Evolutionary conservation across 140 eudicot species (phyloP), one percentile per base, ranked within the genome.

Genomic region (Oenanthe javanica): DNA sequence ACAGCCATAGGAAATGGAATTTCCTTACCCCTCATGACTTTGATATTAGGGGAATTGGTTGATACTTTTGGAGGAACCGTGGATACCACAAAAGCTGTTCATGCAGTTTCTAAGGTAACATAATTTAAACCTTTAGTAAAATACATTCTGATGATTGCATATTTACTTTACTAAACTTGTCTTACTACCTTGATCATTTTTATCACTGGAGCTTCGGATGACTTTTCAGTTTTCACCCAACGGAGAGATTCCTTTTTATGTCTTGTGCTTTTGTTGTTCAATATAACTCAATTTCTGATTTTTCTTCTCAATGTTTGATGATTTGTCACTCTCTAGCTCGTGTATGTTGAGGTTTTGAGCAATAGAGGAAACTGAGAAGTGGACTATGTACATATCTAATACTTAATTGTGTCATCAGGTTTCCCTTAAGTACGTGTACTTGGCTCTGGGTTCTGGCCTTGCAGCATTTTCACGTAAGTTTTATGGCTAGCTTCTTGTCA

Each of bases 381-480:
- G 23, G 13, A 38, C 13, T 51, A 6, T 16, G 18, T 38, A 52
- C 55, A 10, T 23, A 61, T 59, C 72, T 84, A 19, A 84, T 67
- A n/a, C 48, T 46, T 66, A 25, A 45, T 18, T 69, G 49, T 69
- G n/a, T 77, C 14, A 76, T 74, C 86, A 92, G 97, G 92, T 92
- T 7, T 86, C 93, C 25, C 81, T 90, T 14, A 86, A 87, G 89
- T 90, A 82, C 81, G 84, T 89, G 43, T 92, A 85, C 87, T 82
- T 92, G 89, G 97, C 97, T 43, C 57, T 90, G 74, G 94, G 90
- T 36, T 61, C 92, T 25, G 93, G 93, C 54, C 14, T 59, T 25
- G 89, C 92, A 31, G 75, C 96, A 36, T 86, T 87, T 77, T 49
- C 64, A 14, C 89, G 96, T 90, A 89, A 87, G 97, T 82, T 82